Conservation (phyloP, 805 yeast genomes). For the Debaryomyces prosopidis region DNA sequence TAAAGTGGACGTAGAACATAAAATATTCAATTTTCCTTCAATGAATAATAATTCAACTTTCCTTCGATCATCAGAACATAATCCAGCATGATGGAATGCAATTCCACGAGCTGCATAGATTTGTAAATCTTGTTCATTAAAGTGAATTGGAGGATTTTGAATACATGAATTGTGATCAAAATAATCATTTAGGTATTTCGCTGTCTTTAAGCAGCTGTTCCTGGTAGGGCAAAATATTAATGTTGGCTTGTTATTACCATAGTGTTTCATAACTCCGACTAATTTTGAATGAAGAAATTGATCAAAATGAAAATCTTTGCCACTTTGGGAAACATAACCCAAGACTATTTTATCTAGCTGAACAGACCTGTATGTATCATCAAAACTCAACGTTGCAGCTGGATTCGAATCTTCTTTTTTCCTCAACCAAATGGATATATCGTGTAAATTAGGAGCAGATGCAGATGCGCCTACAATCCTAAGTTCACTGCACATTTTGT, state of each 20-base stretch:
- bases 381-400: slow-evolving; percentile 24
- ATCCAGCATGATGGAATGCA: slow-evolving; percentile 62
- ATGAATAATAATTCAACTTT: slow-evolving; percentile 47
- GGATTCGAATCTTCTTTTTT: slow-evolving; percentile 2
- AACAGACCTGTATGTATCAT: slow-evolving; percentile 36
- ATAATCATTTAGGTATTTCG: slow-evolving; percentile 35
- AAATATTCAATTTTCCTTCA: slow-evolving; percentile 39
- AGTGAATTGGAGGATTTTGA: background rate
- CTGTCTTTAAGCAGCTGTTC: slow-evolving; percentile 26
- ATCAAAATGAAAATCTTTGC: slow-evolving; percentile 52
- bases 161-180: background rate
- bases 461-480: slow-evolving; percentile 38
- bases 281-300: slow-evolving; percentile 41
- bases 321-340: slow-evolving; percentile 38
- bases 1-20: slow-evolving; percentile 61
- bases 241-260: slow-evolving; percentile 45
- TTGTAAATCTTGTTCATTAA: slow-evolving; percentile 27
- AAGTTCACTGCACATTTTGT: slow-evolving; percentile 1
- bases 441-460: slow-evolving; percentile 52
- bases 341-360: slow-evolving; percentile 40
- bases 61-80: slow-evolving; percentile 46
- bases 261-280: slow-evolving; percentile 35
- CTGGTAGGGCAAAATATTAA: slow-evolving; percentile 43
- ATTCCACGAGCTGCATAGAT: slow-evolving; percentile 34
- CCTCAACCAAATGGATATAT: slow-evolving; percentile 33